These are phyloP conservation scores for Chaetomium sp. DNA, from an alignment of 2,329 filamentous ascomycete species.

Conservation along the genomic window DNA sequence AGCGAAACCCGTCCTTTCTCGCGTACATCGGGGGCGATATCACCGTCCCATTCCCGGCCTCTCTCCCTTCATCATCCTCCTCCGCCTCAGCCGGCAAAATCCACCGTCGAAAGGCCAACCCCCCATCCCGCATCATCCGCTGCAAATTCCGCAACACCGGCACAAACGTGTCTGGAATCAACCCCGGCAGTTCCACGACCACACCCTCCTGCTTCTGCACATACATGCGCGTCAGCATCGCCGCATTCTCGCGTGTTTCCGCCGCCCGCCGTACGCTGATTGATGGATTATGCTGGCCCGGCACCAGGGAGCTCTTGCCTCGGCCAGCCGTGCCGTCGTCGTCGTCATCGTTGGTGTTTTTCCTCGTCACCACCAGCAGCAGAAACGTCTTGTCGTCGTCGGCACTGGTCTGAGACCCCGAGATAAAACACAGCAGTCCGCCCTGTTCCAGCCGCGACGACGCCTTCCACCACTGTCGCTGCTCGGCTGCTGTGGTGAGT, in stretches of 20 bases:
- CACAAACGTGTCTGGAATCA: constrained; percentile 15
- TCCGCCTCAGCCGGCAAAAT: constrained; percentile 4
- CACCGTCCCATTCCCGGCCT: neutral
- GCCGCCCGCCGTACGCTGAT: constrained; percentile 7
- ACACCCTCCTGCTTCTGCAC: constrained; percentile 5
- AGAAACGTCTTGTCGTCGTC: constrained; percentile 13
- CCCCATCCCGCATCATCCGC: constrained; percentile 8
- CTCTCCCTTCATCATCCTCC: neutral
- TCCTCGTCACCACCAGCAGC: constrained; percentile 17
- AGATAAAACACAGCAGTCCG: constrained; percentile 19
- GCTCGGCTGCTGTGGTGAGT: neutral
- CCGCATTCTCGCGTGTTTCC: neutral
- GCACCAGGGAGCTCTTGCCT: constrained; percentile 6
- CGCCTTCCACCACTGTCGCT: constrained; percentile 20
- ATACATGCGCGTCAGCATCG: constrained; percentile 6
- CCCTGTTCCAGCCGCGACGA: constrained; percentile 19
- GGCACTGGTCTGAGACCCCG: neutral
- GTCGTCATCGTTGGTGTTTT: constrained; percentile 5
- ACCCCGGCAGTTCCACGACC: constrained; percentile 11
- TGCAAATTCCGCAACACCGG: constrained; percentile 16
- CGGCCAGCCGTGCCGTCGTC: neutral
- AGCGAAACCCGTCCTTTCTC: constrained; percentile 8
- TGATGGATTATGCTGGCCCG: neutral
- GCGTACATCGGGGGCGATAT: neutral
- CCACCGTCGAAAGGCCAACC: constrained; percentile 11